Conservation (phyloP, 257 asterid species). For the Verbascum thapsus region DNA sequence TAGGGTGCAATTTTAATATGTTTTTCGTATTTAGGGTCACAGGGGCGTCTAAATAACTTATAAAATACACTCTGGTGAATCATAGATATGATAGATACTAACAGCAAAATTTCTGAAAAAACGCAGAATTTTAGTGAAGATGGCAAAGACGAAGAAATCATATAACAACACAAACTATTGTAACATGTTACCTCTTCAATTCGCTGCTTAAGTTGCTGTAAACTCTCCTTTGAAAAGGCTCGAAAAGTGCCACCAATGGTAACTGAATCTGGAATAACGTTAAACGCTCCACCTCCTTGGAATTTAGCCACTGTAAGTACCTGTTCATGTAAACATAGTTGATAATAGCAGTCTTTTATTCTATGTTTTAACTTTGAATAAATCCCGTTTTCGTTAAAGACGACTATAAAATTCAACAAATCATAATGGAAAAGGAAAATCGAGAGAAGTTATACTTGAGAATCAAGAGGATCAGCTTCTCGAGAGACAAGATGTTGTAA, state of each 20-base stretch:
- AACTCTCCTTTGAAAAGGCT: slow-evolving; percentile 73
- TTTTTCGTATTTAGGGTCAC: too few relatives aligned
- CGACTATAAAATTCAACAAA: not conserved
- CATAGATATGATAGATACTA: not conserved
- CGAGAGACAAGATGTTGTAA: slow-evolving; percentile 89
- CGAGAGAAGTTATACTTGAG: slow-evolving; percentile 60
- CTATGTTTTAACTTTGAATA: not conserved
- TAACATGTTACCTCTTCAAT: slow-evolving; percentile 65
- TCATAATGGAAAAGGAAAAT: not conserved
- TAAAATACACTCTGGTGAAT: not conserved
- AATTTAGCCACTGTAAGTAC: slow-evolving; percentile 85
- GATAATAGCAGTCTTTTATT: not conserved
- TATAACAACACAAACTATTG: not conserved
- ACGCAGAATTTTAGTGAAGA: not conserved
- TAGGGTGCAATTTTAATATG: too few relatives aligned
- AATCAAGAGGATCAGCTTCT: slow-evolving; percentile 96
- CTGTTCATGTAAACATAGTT: slow-evolving; percentile 38
- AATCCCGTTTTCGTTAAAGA: not conserved
- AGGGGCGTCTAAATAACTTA: too few relatives aligned
- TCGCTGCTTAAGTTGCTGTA: slow-evolving; percentile 65
- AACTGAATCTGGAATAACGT: slow-evolving; percentile 92
- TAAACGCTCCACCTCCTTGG: slow-evolving; percentile 91
- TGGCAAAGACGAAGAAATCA: not conserved
- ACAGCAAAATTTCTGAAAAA: not conserved
- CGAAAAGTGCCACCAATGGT: slow-evolving; percentile 93